These are phyloP conservation scores for Apiospora malaysiana DNA, from an alignment of 2,329 filamentous ascomycete species.

Conservation along the genomic window DNA sequence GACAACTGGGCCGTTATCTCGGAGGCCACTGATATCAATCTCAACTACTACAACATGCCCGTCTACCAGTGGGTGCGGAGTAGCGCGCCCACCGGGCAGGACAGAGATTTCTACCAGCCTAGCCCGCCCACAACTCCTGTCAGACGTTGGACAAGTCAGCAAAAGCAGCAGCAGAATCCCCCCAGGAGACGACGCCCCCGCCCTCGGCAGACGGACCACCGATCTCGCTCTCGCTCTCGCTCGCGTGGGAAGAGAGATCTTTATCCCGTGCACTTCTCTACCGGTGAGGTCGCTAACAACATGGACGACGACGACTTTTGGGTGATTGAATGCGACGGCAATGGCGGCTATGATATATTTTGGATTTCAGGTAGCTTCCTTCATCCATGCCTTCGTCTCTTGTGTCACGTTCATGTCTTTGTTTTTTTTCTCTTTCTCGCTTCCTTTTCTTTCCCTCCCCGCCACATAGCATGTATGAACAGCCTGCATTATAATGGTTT, in stretches of 20 bases:
- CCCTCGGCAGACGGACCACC: no score
- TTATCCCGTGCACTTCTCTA: constrained; percentile 23
- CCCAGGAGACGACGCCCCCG: no score
- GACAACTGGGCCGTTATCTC: background rate
- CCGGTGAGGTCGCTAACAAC: constrained; percentile 28
- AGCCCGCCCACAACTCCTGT: background rate
- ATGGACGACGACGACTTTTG: constrained; percentile 26
- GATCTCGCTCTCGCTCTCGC: constrained; percentile 6
- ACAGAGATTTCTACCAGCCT: background rate
- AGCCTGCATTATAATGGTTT: background rate
- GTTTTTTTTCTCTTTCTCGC: background rate
- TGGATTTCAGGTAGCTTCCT: constrained; percentile 21
- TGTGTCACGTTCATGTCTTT: background rate
- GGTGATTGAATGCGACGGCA: constrained; percentile 28
- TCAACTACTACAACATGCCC: background rate
- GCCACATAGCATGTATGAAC: background rate
- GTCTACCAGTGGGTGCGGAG: background rate
- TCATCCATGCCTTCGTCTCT: background rate
- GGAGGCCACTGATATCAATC: no score
- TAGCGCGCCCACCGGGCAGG: background rate
- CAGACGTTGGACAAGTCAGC: background rate
- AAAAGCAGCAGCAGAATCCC: background rate
- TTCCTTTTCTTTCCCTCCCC: no score
- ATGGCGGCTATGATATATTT: constrained; percentile 26
- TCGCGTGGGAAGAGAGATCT: background rate